These are phyloP conservation scores for Globisporangium takayamanum DNA, from an alignment of 352 stramenopile species.

Conservation along the genomic window DNA sequence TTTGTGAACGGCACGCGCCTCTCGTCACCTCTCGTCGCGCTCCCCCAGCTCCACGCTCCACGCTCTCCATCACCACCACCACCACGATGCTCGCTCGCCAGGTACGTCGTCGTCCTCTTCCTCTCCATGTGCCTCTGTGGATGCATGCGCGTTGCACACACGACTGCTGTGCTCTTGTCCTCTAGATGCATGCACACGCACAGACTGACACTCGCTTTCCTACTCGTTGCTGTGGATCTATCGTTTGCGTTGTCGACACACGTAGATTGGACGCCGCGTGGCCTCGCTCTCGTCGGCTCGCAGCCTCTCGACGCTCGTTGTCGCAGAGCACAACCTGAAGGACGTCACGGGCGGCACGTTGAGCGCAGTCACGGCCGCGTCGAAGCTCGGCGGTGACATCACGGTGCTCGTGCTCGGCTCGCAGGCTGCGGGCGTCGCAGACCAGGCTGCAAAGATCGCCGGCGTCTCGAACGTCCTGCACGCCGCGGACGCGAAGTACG, in stretches of 20 bases:
- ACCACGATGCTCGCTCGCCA: slow-evolving; percentile 30
- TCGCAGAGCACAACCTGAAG: slow-evolving; percentile 83
- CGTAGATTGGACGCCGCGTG: slow-evolving; percentile 44
- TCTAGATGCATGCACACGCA: neutral
- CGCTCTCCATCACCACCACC: too few relatives aligned
- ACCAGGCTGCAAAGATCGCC: slow-evolving; percentile 66
- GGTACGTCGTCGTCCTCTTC: slow-evolving; percentile 8
- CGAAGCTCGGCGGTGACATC: slow-evolving; percentile 76
- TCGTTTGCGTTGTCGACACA: too few relatives aligned
- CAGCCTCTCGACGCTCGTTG: slow-evolving; percentile 75
- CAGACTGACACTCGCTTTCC: too few relatives aligned
- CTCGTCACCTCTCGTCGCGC: slow-evolving; percentile 4
- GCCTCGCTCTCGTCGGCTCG: slow-evolving; percentile 24
- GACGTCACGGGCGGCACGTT: slow-evolving; percentile 71
- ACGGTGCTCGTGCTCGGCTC: slow-evolving; percentile 71
- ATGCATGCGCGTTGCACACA: neutral
- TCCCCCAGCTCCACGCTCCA: neutral
- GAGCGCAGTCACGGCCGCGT: slow-evolving; percentile 80
- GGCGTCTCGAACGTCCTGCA: slow-evolving; percentile 82
- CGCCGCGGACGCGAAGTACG: slow-evolving; percentile 81
- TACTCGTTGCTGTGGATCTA: too few relatives aligned
- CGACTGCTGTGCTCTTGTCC: neutral
- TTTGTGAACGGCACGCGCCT: neutral
- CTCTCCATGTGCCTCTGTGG: neutral
- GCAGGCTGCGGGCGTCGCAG: slow-evolving; percentile 46